Percentiles rank a stretch among this genome's conserved stretches.
phyloP scores from a whole-genome alignment of 1,284 basidiomycete species.

The Mycosarcoma maydis region DNA sequence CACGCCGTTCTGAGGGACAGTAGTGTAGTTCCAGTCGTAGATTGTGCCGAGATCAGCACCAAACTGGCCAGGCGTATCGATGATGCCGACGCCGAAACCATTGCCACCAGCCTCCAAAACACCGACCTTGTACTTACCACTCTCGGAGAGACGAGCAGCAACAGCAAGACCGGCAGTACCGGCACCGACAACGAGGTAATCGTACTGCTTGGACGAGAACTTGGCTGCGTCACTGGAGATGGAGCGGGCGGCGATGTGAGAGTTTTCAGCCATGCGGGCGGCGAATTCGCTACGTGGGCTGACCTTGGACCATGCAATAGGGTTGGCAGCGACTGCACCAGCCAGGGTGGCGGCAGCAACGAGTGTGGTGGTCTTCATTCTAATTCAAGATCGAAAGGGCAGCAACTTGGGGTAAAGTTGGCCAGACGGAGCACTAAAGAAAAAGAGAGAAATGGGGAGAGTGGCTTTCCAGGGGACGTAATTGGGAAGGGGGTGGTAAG shows the following conservation, averaged over 20 bases:
- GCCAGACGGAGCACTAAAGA: too few relatives aligned
- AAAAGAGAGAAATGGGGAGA: too few relatives aligned
- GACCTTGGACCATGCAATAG: slow-evolving; percentile 44
- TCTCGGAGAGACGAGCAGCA: slow-evolving; percentile 57
- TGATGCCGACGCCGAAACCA: slow-evolving; percentile 50
- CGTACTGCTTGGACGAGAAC: slow-evolving; percentile 59
- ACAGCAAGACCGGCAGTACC: slow-evolving; percentile 72
- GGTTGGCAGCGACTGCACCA: slow-evolving; percentile 34
- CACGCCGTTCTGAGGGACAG: slow-evolving; percentile 42
- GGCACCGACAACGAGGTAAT: slow-evolving; percentile 57
- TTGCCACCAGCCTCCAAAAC: slow-evolving; percentile 59
- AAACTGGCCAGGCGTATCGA: slow-evolving; percentile 54
- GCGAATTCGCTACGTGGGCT: slow-evolving; percentile 43
- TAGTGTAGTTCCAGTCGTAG: slow-evolving; percentile 61
- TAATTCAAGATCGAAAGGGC: not conserved
- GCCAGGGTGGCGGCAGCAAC: slow-evolving; percentile 37
- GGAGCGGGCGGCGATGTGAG: slow-evolving; percentile 35
- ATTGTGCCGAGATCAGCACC: slow-evolving; percentile 52
- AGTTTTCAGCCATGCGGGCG: slow-evolving; percentile 31
- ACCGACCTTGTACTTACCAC: slow-evolving; percentile 53
- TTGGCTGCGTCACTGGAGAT: slow-evolving; percentile 34
- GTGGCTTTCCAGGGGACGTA: too few relatives aligned
- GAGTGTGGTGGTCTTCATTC: slow-evolving; percentile 43
- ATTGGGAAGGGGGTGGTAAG: too few relatives aligned
- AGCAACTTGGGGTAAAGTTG: too few relatives aligned